These are phyloP conservation scores for Gossypium mustelinum DNA, from an alignment of 345 rosid species.

Conservation along the genomic window DNA sequence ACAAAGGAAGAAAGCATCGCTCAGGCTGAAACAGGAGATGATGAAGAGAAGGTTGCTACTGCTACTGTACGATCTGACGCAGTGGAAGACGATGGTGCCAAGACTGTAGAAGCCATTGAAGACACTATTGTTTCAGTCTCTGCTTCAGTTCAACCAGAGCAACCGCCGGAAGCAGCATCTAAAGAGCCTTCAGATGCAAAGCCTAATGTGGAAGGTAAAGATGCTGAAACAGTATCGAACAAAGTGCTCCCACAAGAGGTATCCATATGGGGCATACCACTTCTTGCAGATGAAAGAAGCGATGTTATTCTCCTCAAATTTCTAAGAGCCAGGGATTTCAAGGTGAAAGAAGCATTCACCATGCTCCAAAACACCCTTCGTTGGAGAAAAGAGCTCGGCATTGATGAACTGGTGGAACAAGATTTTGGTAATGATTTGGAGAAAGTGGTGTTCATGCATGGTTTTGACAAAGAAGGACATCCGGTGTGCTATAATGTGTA, in stretches of 20 bases:
- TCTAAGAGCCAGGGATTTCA: slow-evolving; percentile 63
- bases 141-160: slow-evolving; percentile 25
- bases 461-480: slow-evolving; percentile 69
- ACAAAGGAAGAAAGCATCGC: slow-evolving; percentile 25
- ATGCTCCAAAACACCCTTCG: slow-evolving; percentile 52
- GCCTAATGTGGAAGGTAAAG: slow-evolving; percentile 13
- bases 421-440: slow-evolving; percentile 61
- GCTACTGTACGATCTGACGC: slow-evolving; percentile 19
- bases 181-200: neutral
- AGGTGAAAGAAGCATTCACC: slow-evolving; percentile 46
- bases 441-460: slow-evolving; percentile 74
- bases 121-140: slow-evolving; percentile 65
- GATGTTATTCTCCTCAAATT: slow-evolving; percentile 61
- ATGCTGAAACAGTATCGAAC: slow-evolving; percentile 19
- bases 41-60: neutral
- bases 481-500: slow-evolving; percentile 82
- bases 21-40: slow-evolving; percentile 18
- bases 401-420: slow-evolving; percentile 51
- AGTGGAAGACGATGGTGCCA: slow-evolving; percentile 77
- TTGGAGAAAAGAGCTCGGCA: slow-evolving; percentile 56
- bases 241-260: slow-evolving; percentile 29
- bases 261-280: slow-evolving; percentile 51
- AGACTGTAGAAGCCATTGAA: slow-evolving; percentile 77
- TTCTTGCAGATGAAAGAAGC: slow-evolving; percentile 48
- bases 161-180: slow-evolving; percentile 3